A percentile compares a stretch with the other conserved stretches of the same genome.
phyloP scores from a whole-genome alignment of 2,329 filamentous ascomycete genomes.

The Penicillium sp. region DNA sequence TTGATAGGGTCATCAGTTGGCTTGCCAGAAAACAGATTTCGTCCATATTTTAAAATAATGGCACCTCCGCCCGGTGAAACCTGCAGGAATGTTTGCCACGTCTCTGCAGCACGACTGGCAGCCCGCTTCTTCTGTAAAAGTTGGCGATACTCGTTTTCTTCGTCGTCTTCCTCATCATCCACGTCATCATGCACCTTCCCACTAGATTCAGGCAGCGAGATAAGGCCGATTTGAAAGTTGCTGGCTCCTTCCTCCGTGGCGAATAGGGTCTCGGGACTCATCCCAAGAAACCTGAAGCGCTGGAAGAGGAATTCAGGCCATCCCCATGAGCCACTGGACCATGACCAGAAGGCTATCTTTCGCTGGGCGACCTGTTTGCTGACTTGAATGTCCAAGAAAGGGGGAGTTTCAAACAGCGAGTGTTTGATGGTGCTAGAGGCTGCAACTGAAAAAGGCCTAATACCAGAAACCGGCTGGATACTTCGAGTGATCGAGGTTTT shows the following conservation, averaged over 20 bases:
- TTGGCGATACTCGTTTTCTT: slow-evolving; percentile 13
- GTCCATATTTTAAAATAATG: slow-evolving; percentile 36
- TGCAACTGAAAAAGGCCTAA: slow-evolving; percentile 34
- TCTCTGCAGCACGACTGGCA: slow-evolving; percentile 29
- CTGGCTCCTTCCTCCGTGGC: slow-evolving; percentile 24
- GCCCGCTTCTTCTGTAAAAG: slow-evolving; percentile 15
- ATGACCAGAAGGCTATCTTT: slow-evolving; percentile 34
- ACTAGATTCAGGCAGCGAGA: slow-evolving; percentile 27
- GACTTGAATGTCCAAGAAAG: slow-evolving; percentile 33
- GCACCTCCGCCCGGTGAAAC: slow-evolving; percentile 30
- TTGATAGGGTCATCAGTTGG: slow-evolving; percentile 31
- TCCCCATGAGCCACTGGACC: slow-evolving; percentile 37
- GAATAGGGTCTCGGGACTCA: slow-evolving; percentile 21
- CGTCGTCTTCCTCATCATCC: slow-evolving; percentile 25
- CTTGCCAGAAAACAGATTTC: slow-evolving; percentile 40
- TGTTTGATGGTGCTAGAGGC: slow-evolving; percentile 30
- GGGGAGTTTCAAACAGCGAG: slow-evolving; percentile 28
- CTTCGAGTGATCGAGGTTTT: slow-evolving; percentile 31
- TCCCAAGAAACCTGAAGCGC: slow-evolving; percentile 24
- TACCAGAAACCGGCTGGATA: slow-evolving; percentile 32
- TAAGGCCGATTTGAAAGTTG: slow-evolving; percentile 36
- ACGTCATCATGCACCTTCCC: slow-evolving; percentile 21
- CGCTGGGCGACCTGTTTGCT: slow-evolving; percentile 31
- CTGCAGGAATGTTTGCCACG: slow-evolving; percentile 34
- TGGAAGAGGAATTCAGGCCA: slow-evolving; percentile 36